Conservation (phyloP, 768 basidiomycete species). For the Phallus indusiatus region DNA sequence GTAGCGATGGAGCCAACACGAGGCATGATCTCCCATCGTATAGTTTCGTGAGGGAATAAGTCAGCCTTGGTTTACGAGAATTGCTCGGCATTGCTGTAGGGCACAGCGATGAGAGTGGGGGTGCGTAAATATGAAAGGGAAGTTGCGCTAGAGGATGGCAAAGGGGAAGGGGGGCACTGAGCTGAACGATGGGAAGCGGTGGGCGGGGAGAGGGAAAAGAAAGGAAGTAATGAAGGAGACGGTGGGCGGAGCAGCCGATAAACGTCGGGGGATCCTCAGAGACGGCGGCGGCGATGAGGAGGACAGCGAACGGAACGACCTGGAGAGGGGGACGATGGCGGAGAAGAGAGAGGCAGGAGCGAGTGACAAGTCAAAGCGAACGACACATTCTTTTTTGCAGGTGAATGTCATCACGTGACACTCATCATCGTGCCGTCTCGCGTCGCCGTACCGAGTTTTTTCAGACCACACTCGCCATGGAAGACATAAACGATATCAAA, state of each 20-base stretch:
- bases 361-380: background rate
- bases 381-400: background rate
- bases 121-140: background rate
- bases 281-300: background rate
- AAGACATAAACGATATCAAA: slow-evolving; percentile 44
- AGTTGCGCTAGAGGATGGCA: background rate
- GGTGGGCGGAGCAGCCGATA: background rate
- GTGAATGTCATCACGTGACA: background rate
- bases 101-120: background rate
- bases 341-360: background rate
- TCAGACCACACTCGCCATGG: slow-evolving; percentile 6
- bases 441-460: background rate
- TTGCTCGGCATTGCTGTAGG: background rate
- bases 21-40: background rate
- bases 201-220: background rate
- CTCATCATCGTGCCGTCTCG: background rate
- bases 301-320: background rate
- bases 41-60: background rate
- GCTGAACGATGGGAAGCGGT: background rate
- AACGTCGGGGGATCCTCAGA: background rate
- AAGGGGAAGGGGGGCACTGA: background rate
- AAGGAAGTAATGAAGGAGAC: background rate
- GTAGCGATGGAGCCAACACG: background rate
- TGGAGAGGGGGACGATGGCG: too few species aligned
- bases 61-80: background rate